Conservation (phyloP, 2,329 filamentous ascomycete genomes). For the Eurotiales sp. region DNA sequence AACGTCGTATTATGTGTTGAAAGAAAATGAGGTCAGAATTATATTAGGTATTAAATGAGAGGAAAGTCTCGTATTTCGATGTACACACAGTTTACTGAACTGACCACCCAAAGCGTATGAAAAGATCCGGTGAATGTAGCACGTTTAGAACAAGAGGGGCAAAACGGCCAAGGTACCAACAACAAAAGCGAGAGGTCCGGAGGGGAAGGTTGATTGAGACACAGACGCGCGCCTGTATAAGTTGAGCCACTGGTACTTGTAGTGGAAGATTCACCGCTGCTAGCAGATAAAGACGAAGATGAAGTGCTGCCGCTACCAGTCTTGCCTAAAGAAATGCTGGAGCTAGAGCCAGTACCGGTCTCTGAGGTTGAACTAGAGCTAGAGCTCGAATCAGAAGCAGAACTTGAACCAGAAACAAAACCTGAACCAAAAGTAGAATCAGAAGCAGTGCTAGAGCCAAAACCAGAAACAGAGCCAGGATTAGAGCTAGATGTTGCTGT, state of each 20-base stretch:
- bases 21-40: too few relatives aligned
- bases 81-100: too few relatives aligned
- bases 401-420: background rate
- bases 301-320: background rate
- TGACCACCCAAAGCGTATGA: background rate
- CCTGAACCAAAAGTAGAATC: background rate
- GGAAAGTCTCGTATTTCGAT: too few relatives aligned
- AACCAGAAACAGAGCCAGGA: background rate
- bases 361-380: background rate
- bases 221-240: slow-evolving; percentile 1
- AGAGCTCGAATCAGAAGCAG: background rate
- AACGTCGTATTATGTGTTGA: too few relatives aligned
- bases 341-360: background rate
- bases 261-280: background rate
- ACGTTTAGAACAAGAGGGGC: background rate
- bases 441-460: background rate
- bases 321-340: too few relatives aligned
- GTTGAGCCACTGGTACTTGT: background rate
- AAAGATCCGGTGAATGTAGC: background rate
- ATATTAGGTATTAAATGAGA: too few relatives aligned
- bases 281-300: background rate
- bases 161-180: background rate
- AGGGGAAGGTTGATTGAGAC: background rate
- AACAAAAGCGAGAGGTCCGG: background rate
- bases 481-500: background rate